Base-by-base conservation (phyloP, 164 flowering plant species). In the Buxus sempervirens region DNA sequence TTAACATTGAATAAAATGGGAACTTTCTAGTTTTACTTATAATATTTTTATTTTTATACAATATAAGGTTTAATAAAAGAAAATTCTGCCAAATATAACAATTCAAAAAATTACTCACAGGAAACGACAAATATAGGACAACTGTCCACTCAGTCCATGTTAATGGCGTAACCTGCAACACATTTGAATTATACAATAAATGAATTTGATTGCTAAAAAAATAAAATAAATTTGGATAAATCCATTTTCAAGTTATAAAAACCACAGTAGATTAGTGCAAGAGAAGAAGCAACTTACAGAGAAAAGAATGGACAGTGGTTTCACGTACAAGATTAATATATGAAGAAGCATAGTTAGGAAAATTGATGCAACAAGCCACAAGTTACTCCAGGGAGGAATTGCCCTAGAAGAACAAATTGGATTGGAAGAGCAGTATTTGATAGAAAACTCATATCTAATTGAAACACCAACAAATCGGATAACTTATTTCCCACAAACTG, bases 311-410 rank as follows among this genome's bases (percentile, higher is more conserved):
- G 99, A 87, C 2, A 95, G 79, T 22, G 99, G 97, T 57, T 73
- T 81, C 72, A 95, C 87, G 77, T 92, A 95, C 60, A 95, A 79
- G 66, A 95, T 92, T 16, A 95, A 89, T 48, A 83, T 45, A 80
- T 95, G 99, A 75, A 95, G 90, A 49, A 92, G 58, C 97, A 95
- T 90, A 21, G 99, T 95, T 68, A 95, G 75, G 65, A 87, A 69
- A 60, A 95, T 92, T 20, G 99, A 92, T 68, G 71, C 94, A 72
- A 92, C 91, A 65, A 95, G 96, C 99, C 99, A 95, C 71, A 89
- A 76, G 68, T 95, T 95, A 81, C 98, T 92, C 99, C 99, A 90
- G 9, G 98, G 97, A 73, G 89, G 89, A 57, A 95, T 85, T 64
- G 83, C 87, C 62, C 99, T 95, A 62, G 58, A 73, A 54, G 75